Evolutionary conservation across 2,329 filamentous ascomycete species (phyloP).

Genomic region (Scopulariopsis brevicaulis): DNA sequence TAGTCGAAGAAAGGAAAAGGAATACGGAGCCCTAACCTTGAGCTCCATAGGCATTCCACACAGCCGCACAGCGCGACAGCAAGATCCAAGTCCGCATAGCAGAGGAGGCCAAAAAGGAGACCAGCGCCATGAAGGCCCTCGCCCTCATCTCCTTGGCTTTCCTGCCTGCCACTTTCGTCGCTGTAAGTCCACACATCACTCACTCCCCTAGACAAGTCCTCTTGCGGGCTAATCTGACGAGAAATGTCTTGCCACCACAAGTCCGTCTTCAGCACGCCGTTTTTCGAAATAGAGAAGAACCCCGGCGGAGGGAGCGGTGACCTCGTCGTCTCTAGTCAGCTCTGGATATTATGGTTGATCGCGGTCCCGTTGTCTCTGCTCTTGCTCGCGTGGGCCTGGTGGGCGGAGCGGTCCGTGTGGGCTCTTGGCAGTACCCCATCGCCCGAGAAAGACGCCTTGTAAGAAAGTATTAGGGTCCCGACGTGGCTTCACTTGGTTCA

Average conservation of each 20-base stretch:
- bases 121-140: slow-evolving; percentile 5
- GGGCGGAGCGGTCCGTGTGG: no score
- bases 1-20: no score
- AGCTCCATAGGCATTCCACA: slow-evolving; percentile 4
- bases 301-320: background rate
- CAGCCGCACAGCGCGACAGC: slow-evolving; percentile 5
- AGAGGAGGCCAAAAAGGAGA: slow-evolving; percentile 3
- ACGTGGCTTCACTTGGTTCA: no score
- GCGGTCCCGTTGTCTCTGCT: slow-evolving; percentile 1
- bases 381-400: no score
- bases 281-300: slow-evolving; percentile 1
- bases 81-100: slow-evolving; percentile 5
- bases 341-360: slow-evolving; percentile 6
- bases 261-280: slow-evolving; percentile 5
- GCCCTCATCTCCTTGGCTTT: slow-evolving; percentile 6
- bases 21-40: no score
- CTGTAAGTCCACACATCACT: background rate
- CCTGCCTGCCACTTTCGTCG: slow-evolving; percentile 6
- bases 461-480: no score
- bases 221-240: background rate
- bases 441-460: no score
- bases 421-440: no score
- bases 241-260: background rate
- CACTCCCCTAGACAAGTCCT: no score
- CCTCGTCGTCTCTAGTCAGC: slow-evolving; percentile 1